Evolutionary conservation across 2,329 filamentous ascomycete species (phyloP), one percentile per base, ranked within the genome.

Genomic region (Hypoxylon sp.): DNA sequence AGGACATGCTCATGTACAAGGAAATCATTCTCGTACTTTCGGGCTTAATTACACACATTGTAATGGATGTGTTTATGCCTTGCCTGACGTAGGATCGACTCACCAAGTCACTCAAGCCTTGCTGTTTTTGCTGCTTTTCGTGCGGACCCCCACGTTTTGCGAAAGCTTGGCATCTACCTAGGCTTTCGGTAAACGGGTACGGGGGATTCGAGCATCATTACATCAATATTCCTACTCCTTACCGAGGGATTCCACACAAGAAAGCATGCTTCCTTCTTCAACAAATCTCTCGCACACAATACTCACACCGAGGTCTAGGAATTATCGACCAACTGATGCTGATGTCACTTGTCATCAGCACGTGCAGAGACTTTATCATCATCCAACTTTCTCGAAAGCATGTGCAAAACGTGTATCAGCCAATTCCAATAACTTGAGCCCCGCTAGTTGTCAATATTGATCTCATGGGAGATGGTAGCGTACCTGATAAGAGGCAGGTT

Each of bases 121-220:
- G 38, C 50, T 59, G 48, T 51, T 32, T 60, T 46, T 57, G 1
- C 32, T 48, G 19, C 38, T 53, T 32, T 63, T 55, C 50, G 25
- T 25, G 34, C 38, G 32, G 46, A 66, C 69, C 69, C 69, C 69
- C 69, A 70, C 69, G 69, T 58, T 55, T 58, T 65, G 25, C 50
- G 63, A 60, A 65, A 60, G 67, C 69, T 72, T 70, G 67, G 69
- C 69, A 60, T 49, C 14, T 30, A 57, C 55, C 45, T 25, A 46
- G 56, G 53, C 34, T 60, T 63, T 72, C 69, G 67, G 69, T 72
- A 70, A 69, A 66, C 59, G 32, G 46, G 49, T 64, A 67, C 51
- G 59, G 49, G 46, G 57, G 59, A 63, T 65, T 63, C 46, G 28
- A 65, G 58, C 52, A 62, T 66, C 52, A 68, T 68, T 68, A 60